Evolutionary conservation across 306 rosid species (phyloP).

Genomic region (Sindora glabra): DNA sequence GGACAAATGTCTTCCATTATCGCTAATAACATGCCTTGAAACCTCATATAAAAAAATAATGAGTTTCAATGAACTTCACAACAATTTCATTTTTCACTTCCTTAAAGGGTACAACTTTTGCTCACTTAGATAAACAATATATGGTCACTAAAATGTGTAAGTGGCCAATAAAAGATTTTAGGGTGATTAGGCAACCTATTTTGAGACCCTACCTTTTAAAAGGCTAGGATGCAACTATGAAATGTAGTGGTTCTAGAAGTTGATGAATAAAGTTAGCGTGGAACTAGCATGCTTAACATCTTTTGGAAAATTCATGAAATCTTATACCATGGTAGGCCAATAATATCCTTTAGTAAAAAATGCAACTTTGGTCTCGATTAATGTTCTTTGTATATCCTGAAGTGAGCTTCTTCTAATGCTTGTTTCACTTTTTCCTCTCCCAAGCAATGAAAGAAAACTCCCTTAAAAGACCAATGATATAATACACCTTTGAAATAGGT

Average conservation of each 20-base stretch:
- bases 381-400: too few species aligned
- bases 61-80: not conserved
- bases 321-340: not conserved
- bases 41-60: not conserved
- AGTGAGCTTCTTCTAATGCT: not conserved
- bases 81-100: not conserved
- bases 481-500: too few species aligned
- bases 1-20: not conserved
- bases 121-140: too few species aligned
- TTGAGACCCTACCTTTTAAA: not conserved
- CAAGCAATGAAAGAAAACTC: not conserved
- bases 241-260: not conserved
- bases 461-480: not conserved
- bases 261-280: too few species aligned
- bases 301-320: not conserved
- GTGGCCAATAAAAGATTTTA: not conserved
- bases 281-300: not conserved
- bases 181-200: not conserved
- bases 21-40: too few species aligned
- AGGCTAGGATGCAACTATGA: not conserved
- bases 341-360: not conserved
- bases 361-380: too few species aligned
- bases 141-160: not conserved
- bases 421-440: not conserved
- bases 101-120: not conserved